phyloP scores from a whole-genome alignment of 257 asterid species.

The Primulina eburnea region DNA sequence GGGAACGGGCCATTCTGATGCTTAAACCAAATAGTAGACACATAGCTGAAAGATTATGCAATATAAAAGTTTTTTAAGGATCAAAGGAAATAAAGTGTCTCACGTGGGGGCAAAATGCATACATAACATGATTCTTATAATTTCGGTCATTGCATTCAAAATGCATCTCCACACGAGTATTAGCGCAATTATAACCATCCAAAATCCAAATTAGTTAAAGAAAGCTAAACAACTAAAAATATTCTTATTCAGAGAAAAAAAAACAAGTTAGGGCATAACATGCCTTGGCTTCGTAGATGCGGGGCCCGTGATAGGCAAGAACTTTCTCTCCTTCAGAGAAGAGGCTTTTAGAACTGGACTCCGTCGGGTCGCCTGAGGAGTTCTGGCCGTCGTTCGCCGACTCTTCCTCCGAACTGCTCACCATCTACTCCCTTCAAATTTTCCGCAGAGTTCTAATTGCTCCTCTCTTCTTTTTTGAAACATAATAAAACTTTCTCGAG shows the following conservation, averaged over 20 bases:
- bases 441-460: not conserved
- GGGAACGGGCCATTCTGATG: not conserved
- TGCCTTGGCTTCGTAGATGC: constrained; percentile 73
- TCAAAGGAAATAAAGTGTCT: not conserved
- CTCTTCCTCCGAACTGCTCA: constrained; percentile 50
- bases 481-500: not conserved
- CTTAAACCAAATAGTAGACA: not conserved
- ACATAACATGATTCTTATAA: not conserved
- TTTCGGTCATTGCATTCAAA: not conserved
- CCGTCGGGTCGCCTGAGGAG: constrained; percentile 47
- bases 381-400: constrained; percentile 43
- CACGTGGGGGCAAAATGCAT: not conserved
- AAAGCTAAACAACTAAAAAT: no score
- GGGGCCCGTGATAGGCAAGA: constrained; percentile 89
- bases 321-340: constrained; percentile 86
- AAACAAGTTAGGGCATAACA: not conserved
- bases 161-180: not conserved
- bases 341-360: constrained; percentile 43
- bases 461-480: not conserved
- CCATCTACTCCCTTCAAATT: constrained; percentile 24
- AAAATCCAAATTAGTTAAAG: no score
- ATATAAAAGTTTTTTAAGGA: not conserved
- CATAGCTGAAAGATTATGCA: not conserved
- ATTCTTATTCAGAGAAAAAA: not conserved
- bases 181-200: not conserved